Percentiles rank a stretch among this genome's conserved stretches.
Evolutionary conservation across 352 stramenopile genomes (phyloP).

Genomic region (Phytopythium boreale): DNA sequence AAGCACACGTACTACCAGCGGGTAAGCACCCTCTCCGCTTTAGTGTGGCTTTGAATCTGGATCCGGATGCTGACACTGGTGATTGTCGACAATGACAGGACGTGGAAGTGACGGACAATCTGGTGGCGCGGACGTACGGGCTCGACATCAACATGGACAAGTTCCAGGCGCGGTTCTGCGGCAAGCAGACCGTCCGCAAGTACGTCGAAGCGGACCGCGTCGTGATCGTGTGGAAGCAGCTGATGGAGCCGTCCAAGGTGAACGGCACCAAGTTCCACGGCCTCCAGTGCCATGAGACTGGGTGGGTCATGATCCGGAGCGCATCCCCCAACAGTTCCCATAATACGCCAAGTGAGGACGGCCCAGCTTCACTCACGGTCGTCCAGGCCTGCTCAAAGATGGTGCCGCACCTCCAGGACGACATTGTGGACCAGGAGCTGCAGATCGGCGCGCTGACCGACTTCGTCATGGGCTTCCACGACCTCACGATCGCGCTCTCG

Average conservation of each 20-base stretch:
- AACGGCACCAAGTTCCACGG: constrained; percentile 26
- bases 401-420: constrained; percentile 43
- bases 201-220: constrained; percentile 25
- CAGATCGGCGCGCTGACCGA: constrained; percentile 32
- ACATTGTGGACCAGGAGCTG: constrained; percentile 32
- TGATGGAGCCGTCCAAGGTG: constrained; percentile 36
- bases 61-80: background rate
- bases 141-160: constrained; percentile 18
- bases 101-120: constrained; percentile 17
- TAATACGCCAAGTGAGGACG: background rate
- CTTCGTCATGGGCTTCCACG: constrained; percentile 35
- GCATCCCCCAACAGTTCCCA: background rate
- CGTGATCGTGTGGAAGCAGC: constrained; percentile 46
- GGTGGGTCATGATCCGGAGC: constrained; percentile 25
- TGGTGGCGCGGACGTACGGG: constrained; percentile 19
- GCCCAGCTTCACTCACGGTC: constrained; percentile 16
- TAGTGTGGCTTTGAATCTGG: background rate
- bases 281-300: constrained; percentile 28
- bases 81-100: constrained; percentile 5
- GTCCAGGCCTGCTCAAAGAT: constrained; percentile 54
- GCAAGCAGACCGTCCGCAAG: constrained; percentile 40
- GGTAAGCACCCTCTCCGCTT: background rate
- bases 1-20: constrained; percentile 27
- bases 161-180: constrained; percentile 32
- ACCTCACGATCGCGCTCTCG: constrained; percentile 24